A percentile compares a stretch with the other conserved stretches of the same genome.
Evolutionary conservation across 2,329 filamentous ascomycete species (phyloP).

Genomic region (Colletotrichum spinosum): DNA sequence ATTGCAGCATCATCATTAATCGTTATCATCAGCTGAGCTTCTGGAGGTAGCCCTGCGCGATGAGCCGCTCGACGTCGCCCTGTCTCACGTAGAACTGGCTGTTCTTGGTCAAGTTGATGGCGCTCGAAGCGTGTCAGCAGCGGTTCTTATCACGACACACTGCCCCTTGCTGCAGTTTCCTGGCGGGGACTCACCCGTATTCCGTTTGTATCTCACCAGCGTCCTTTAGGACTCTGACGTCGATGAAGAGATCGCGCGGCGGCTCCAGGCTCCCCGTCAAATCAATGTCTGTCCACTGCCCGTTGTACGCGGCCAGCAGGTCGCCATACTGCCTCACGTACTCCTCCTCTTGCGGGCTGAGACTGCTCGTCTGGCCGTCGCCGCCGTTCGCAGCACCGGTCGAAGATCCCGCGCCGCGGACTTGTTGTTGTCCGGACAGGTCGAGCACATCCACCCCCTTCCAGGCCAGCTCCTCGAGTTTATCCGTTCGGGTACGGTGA

Average conservation of each 20-base stretch:
- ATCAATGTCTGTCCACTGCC: conserved; percentile 98
- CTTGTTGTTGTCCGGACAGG: conserved; percentile 69
- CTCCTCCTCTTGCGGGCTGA: conserved; percentile 96
- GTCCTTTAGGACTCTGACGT: conserved; percentile 95
- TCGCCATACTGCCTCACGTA: conserved; percentile 94
- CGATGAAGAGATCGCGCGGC: conserved; percentile 95
- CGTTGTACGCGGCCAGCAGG: conserved; percentile 94
- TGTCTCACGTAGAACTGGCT: conserved; percentile 98
- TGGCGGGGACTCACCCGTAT: conserved; percentile 78
- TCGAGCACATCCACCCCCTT: conserved; percentile 87
- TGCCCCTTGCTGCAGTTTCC: no score
- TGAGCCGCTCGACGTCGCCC: conserved; percentile 93
- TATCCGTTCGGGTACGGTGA: conserved; percentile 89
- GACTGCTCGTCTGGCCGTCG: conserved; percentile 74
- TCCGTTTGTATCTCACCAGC: conserved; percentile 99
- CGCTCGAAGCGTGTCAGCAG: conserved; percentile 61
- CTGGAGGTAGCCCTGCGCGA: conserved; percentile 94
- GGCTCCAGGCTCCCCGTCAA: conserved; percentile 93
- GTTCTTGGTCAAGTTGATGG: conserved; percentile 96
- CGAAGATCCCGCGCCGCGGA: conserved; percentile 50
- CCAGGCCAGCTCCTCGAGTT: conserved; percentile 95
- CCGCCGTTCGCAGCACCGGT: conserved; percentile 46
- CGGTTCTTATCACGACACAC: no score
- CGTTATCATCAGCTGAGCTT: conserved; percentile 75
- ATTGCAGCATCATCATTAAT: background rate